These are phyloP conservation scores for Paraphaeosphaeria minitans DNA, from an alignment of 2,329 filamentous ascomycete species.

Conservation along the genomic window DNA sequence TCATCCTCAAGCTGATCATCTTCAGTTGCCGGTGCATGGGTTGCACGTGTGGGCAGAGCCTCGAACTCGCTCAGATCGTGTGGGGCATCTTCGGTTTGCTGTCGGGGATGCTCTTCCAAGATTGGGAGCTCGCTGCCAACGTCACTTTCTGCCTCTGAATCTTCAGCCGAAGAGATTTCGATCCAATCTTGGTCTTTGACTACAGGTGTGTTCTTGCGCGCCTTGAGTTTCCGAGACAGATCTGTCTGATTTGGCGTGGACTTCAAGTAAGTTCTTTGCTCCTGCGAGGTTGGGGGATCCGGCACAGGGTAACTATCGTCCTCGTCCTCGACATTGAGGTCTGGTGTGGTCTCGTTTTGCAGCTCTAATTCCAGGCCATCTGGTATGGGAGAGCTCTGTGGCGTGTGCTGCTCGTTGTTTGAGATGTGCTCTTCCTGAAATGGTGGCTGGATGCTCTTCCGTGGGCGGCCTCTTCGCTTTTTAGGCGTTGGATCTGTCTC, in stretches of 20 bases:
- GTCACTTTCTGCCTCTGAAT: slow-evolving; percentile 27
- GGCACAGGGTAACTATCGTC: slow-evolving; percentile 9
- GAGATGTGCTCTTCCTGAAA: neutral
- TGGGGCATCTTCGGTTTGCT: neutral
- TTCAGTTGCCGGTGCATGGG: slow-evolving; percentile 16
- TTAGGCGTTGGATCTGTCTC: slow-evolving; percentile 35
- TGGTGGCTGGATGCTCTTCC: slow-evolving; percentile 35
- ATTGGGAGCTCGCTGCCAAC: slow-evolving; percentile 27
- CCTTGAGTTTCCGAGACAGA: slow-evolving; percentile 23
- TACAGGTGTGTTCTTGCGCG: slow-evolving; percentile 37
- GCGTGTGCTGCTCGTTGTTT: neutral
- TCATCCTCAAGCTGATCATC: slow-evolving; percentile 26
- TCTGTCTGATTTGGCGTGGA: slow-evolving; percentile 26
- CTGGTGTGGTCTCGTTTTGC: neutral
- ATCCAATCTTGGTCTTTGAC: slow-evolving; percentile 24
- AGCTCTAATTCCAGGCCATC: neutral
- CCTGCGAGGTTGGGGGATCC: neutral
- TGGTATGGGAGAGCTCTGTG: neutral
- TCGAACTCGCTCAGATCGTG: slow-evolving; percentile 5
- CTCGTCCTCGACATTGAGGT: neutral
- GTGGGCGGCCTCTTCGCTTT: slow-evolving; percentile 39
- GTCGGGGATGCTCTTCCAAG: neutral
- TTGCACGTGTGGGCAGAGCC: neutral
- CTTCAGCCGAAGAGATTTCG: slow-evolving; percentile 27
- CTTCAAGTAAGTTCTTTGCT: slow-evolving; percentile 12